Conservation (phyloP, 2,329 filamentous ascomycete genomes). For the Claviceps citrina region DNA sequence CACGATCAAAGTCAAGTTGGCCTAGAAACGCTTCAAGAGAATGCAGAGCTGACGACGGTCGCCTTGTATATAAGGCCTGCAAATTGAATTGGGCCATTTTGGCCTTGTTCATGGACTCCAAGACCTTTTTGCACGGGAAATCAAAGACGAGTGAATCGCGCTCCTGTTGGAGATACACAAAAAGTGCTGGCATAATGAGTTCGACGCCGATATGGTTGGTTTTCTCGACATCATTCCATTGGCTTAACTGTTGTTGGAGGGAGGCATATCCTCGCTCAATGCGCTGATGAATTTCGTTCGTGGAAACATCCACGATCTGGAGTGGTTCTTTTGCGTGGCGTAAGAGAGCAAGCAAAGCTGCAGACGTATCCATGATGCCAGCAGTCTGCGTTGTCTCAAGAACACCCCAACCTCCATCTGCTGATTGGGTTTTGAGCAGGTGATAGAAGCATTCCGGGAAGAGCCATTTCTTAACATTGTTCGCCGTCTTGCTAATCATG, state of each 20-base stretch:
- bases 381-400: conserved; percentile 4
- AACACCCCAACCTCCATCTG: conserved; percentile 4
- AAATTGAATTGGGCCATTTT: conserved; percentile 1
- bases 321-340: conserved; percentile 3
- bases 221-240: conserved; percentile 4
- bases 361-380: conserved; percentile 9
- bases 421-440: conserved; percentile 6
- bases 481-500: conserved; percentile 4
- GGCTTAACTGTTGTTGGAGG: conserved; percentile 1
- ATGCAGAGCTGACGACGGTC: not conserved
- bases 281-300: not conserved
- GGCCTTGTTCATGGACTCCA: conserved; percentile 1
- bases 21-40: conserved; percentile 11
- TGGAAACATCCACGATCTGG: conserved; percentile 1
- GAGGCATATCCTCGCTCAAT: not conserved
- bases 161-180: conserved; percentile 4
- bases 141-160: conserved; percentile 2
- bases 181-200: conserved; percentile 8
- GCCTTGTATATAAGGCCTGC: not conserved
- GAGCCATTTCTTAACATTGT: conserved; percentile 4
- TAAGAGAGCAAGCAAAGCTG: conserved; percentile 6
- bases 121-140: not conserved
- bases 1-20: conserved; percentile 8
- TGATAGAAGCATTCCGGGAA: conserved; percentile 9
- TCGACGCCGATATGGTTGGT: conserved; percentile 10